phyloP scores from a whole-genome alignment of 2,329 filamentous ascomycete genomes.

The Colletotrichum cuscutae region DNA sequence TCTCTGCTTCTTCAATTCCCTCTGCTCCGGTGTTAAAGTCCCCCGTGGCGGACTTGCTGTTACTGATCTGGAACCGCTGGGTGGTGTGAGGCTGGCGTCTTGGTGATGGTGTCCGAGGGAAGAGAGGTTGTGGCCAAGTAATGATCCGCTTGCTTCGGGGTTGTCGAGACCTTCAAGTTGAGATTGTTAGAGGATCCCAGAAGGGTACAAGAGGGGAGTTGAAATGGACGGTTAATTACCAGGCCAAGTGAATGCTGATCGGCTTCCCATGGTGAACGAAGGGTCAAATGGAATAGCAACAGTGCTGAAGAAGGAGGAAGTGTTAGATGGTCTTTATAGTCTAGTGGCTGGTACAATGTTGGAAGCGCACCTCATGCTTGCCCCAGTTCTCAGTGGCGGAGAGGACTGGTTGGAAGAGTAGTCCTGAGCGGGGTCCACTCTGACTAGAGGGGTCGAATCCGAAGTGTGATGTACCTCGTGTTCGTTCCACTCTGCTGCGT shows the following conservation, averaged over 20 bases:
- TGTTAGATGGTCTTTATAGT: conserved; percentile 32
- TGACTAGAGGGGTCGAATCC: conserved; percentile 41
- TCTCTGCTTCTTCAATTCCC: conserved; percentile 70
- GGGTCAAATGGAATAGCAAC: conserved; percentile 64
- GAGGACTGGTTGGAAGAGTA: conserved; percentile 37
- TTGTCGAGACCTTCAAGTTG: conserved; percentile 44
- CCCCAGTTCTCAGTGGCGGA: conserved; percentile 36
- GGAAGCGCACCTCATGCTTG: conserved; percentile 49
- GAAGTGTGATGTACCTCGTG: conserved; percentile 35
- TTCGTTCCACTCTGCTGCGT: conserved; percentile 46
- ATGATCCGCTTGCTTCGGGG: conserved; percentile 32
- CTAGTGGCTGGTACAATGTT: conserved; percentile 34
- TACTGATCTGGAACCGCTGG: conserved; percentile 60
- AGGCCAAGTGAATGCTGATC: conserved; percentile 63
- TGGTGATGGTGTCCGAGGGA: conserved; percentile 57
- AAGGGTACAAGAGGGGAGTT: not conserved
- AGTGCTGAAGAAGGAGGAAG: conserved; percentile 46
- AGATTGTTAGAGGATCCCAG: not conserved
- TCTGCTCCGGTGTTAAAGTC: conserved; percentile 67
- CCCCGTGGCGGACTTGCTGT: conserved; percentile 68
- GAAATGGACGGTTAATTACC: conserved; percentile 45
- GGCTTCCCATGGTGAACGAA: conserved; percentile 61
- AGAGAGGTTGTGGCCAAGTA: conserved; percentile 57
- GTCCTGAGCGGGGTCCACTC: conserved; percentile 46
- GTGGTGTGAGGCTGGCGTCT: conserved; percentile 63